Evolutionary conservation across 2,329 filamentous ascomycete genomes (phyloP).

Genomic region (Cytospora piceae): DNA sequence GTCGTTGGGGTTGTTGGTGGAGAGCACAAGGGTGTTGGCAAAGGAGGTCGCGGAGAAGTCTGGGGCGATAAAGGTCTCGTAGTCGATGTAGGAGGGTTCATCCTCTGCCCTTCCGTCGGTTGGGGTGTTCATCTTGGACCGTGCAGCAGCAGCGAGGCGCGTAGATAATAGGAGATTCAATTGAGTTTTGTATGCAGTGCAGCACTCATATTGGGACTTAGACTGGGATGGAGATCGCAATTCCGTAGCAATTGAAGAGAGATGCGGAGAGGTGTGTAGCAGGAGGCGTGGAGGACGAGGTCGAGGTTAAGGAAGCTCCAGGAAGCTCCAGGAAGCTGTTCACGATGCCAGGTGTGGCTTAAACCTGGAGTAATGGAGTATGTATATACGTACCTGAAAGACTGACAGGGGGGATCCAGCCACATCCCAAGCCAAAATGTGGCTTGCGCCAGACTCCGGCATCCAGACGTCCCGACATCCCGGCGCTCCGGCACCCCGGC

Average conservation of each 20-base stretch:
- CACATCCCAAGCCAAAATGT: background rate
- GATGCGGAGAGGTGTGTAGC: no score
- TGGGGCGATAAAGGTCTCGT: constrained; percentile 85
- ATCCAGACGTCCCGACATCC: background rate
- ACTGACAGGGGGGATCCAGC: background rate
- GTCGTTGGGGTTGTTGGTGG: constrained; percentile 91
- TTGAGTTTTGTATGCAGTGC: background rate
- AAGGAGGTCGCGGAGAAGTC: constrained; percentile 80
- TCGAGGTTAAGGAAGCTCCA: no score
- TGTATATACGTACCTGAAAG: no score
- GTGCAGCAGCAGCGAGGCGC: no score
- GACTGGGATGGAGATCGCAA: no score
- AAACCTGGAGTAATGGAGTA: background rate
- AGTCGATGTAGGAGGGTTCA: constrained; percentile 89
- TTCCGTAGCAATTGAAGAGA: no score
- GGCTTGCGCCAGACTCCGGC: background rate
- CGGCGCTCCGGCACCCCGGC: background rate
- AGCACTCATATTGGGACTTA: no score
- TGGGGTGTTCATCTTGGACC: constrained; percentile 35
- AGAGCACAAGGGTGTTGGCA: constrained; percentile 84
- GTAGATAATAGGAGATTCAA: background rate
- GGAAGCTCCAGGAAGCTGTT: background rate
- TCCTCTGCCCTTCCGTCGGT: constrained; percentile 47
- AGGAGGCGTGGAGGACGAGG: no score
- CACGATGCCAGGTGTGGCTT: background rate